phyloP scores from a whole-genome alignment of 1,284 basidiomycete species.

The Pyrrhoderma noxium region DNA sequence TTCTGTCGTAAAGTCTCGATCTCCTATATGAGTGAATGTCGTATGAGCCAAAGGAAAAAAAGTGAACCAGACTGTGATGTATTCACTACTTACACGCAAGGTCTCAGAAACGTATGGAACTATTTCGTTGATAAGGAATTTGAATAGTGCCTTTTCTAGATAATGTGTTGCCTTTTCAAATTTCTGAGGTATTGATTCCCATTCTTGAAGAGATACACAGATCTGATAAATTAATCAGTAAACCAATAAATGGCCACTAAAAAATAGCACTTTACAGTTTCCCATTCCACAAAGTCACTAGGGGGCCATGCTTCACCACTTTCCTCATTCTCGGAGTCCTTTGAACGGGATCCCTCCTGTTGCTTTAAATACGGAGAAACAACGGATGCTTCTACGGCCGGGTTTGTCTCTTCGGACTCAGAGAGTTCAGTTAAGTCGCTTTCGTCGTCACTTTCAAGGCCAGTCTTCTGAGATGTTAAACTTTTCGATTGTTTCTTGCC shows the following conservation, averaged over 20 bases:
- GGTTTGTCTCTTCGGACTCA: conserved; percentile 27
- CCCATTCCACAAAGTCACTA: conserved; percentile 72
- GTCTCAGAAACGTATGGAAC: conserved; percentile 61
- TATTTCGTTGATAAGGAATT: conserved; percentile 55
- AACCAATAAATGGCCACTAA: conserved; percentile 2
- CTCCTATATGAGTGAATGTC: conserved; percentile 38
- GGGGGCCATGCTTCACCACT: conserved; percentile 25
- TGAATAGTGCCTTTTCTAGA: conserved; percentile 70
- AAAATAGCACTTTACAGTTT: conserved; percentile 50
- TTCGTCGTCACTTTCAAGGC: conserved; percentile 48
- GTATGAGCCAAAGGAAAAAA: too few species aligned
- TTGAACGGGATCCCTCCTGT: conserved; percentile 16
- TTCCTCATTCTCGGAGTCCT: conserved; percentile 15
- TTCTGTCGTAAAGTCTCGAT: conserved; percentile 50
- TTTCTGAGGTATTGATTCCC: conserved; percentile 65
- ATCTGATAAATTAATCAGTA: conserved; percentile 40
- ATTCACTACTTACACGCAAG: conserved; percentile 43
- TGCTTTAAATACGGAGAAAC: conserved; percentile 20
- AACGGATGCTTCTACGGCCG: conserved; percentile 17
- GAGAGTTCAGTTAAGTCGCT: conserved; percentile 70
- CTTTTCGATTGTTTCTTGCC: background rate
- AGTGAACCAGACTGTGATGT: background rate
- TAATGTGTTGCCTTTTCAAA: conserved; percentile 75
- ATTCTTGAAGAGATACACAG: conserved; percentile 72
- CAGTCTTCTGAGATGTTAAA: conserved; percentile 34